Percentiles rank a stretch among this genome's conserved stretches.
Conservation (phyloP, 129 eudicot genomes). For the Helianthus annuus region HanXRQr2.0-SUNRISE NC_035436.2:157980055-157980554, state of each 20-base stretch:
- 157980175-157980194: not conserved
- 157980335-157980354: too few species aligned
- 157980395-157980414: not conserved
- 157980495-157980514: too few species aligned
- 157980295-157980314: too few species aligned
- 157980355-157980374: too few species aligned
- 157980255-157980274: too few species aligned
- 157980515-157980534: not conserved
- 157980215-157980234: too few species aligned
- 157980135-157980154: conserved; percentile 92
- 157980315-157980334: too few species aligned
- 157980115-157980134: conserved; percentile 84
- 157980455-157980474: not conserved
- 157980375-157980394: not conserved
- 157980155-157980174: conserved; percentile 28
- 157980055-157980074: not conserved
- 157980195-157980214: not conserved
- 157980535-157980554: not conserved
- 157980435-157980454: not conserved
- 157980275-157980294: too few species aligned
- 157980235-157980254: too few species aligned
- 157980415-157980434: not conserved
- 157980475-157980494: not conserved
- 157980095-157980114: conserved; percentile 93
- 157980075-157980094: conserved; percentile 90